Conservation (phyloP, 2,329 filamentous ascomycete genomes). For the Aspergillus felis region DNA sequence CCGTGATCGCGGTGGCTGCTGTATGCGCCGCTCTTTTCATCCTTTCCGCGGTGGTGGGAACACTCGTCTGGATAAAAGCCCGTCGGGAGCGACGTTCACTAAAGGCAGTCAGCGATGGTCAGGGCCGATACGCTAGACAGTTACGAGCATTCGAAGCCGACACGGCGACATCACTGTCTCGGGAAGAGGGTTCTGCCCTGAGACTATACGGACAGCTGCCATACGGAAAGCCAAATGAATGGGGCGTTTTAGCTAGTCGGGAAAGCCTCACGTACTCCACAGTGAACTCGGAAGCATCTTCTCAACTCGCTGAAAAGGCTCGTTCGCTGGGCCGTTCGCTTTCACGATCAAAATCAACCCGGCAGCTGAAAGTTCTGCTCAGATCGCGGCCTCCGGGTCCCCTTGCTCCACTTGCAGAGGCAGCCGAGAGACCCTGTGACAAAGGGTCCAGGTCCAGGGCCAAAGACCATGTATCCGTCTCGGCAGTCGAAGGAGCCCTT, state of each 20-base stretch:
- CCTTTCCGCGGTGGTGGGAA: conserved; percentile 27
- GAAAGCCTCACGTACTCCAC: conserved; percentile 25
- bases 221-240: conserved; percentile 33
- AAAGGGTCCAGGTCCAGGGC: conserved; percentile 9
- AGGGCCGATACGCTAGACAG: conserved; percentile 16
- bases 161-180: conserved; percentile 29
- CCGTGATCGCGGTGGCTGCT: conserved; percentile 34
- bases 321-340: conserved; percentile 32
- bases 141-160: conserved; percentile 23
- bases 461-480: conserved; percentile 29
- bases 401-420: conserved; percentile 31
- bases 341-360: conserved; percentile 31
- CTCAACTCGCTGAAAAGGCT: conserved; percentile 24
- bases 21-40: conserved; percentile 32
- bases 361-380: conserved; percentile 24
- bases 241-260: conserved; percentile 30
- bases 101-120: conserved; percentile 20
- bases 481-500: conserved; percentile 32
- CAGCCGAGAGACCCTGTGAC: conserved; percentile 17
- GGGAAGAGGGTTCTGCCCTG: conserved; percentile 29
- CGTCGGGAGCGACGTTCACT: conserved; percentile 31
- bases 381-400: conserved; percentile 27
- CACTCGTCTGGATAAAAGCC: conserved; percentile 33
- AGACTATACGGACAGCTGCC: conserved; percentile 32
- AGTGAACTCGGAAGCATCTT: conserved; percentile 18